A percentile compares a stretch with the other conserved stretches of the same genome.
These are phyloP conservation scores for Phaeoacremonium minimum DNA, from an alignment of 2,329 filamentous ascomycete genomes.

Conservation along the genomic window DNA sequence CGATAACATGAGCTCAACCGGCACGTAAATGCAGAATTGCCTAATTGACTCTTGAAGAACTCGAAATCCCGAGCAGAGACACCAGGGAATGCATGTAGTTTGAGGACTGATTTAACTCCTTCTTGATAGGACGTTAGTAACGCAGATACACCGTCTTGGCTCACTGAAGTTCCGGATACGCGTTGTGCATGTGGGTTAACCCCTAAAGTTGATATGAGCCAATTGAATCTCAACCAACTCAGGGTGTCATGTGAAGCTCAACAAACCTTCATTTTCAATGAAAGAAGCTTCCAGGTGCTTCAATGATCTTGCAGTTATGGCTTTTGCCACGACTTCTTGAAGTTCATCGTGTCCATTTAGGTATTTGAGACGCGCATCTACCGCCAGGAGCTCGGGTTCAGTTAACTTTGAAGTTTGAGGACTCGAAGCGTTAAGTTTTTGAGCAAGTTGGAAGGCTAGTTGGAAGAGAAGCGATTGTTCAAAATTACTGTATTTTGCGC, in stretches of 20 bases:
- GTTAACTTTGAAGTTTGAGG: too few relatives aligned
- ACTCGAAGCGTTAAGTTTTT: background rate
- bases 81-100: background rate
- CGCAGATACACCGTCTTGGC: background rate
- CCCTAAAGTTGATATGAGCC: too few relatives aligned
- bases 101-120: slow-evolving; percentile 4
- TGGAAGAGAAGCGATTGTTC: background rate
- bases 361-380: too few relatives aligned
- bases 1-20: slow-evolving; percentile 11
- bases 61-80: slow-evolving; percentile 9
- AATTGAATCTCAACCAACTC: too few relatives aligned
- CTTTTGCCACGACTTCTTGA: too few relatives aligned
- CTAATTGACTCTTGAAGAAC: slow-evolving; percentile 9
- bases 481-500: background rate
- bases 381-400: too few relatives aligned
- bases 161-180: background rate
- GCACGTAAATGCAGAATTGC: slow-evolving; percentile 9
- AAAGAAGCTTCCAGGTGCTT: too few relatives aligned
- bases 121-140: slow-evolving; percentile 7
- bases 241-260: too few relatives aligned
- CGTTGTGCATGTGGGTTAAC: too few relatives aligned
- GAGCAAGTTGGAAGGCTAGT: slow-evolving; percentile 1
- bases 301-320: too few relatives aligned
- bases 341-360: too few relatives aligned
- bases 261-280: too few relatives aligned